Evolutionary conservation across 345 rosid species (phyloP), one percentile per base, ranked within the genome.

Genomic region (Carallia pectinifolia): DNA sequence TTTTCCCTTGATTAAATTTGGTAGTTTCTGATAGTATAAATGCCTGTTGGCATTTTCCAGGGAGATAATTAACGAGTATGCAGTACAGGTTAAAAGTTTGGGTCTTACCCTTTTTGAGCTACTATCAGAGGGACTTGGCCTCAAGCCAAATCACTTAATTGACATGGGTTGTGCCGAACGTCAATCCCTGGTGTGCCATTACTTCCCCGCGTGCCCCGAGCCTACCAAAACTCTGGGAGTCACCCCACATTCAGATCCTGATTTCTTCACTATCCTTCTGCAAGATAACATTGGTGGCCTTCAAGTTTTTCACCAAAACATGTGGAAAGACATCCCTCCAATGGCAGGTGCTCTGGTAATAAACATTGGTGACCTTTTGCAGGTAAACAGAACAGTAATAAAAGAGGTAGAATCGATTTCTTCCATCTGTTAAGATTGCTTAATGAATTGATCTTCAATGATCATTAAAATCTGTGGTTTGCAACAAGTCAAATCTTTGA

Each of bases 191-290:
- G 31, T 7, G 37, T 72, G 77, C 27, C 80, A 79, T 30, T 75
- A 79, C 76, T 69, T 71, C 53, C 82, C 77, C 27, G 36, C 63
- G 23, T 75, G 82, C 53, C 80, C 82, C 7, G 69, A 78, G 63
- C 78, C 78, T 2, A 39, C 70, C 7, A 59, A 29, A 7, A 78
- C 81, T 18, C 34, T 70, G 37, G 81, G 81, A 23, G 60, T 34
- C 19, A 17, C 64, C 38, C 38, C 58, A 17, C 79, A 71, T n/a
- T 15, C 39, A 0, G 79, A 79, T 58, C 67, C 73, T 7, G 70
- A 48, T 19, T 66, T 79, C 66, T 30, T 71, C 67, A 74, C 73
- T 1, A 38, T 70, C 66, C 64, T 74, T 52, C 59, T 70, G 13
- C 81, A 74, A 64, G 69, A 69, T 40, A 37, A 44, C 2, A 10